These are phyloP conservation scores for Talaromyces funiculosus DNA, from an alignment of 2,329 filamentous ascomycete species.

Conservation along the genomic window DNA sequence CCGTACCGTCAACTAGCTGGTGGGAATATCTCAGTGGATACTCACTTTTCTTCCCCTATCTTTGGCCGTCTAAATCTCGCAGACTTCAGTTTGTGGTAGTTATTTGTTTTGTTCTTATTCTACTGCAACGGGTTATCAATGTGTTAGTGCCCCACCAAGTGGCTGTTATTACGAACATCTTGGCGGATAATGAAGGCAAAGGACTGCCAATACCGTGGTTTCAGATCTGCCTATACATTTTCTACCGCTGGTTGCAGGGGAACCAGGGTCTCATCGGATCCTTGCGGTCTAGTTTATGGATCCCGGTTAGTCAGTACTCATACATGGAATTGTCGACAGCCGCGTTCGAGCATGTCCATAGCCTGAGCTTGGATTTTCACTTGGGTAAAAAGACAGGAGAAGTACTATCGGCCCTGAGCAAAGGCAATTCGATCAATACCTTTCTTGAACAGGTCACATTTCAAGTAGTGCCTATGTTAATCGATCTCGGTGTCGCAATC, in stretches of 20 bases:
- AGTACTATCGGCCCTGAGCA: conserved; percentile 90
- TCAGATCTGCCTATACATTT: conserved; percentile 68
- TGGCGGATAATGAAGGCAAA: conserved; percentile 55
- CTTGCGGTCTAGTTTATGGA: conserved; percentile 78
- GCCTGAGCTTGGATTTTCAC: conserved; percentile 91
- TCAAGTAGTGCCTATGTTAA: conserved; percentile 87
- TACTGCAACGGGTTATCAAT: conserved; percentile 78
- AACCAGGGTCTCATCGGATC: conserved; percentile 82
- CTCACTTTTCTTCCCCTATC: conserved; percentile 88
- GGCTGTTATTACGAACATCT: conserved; percentile 68
- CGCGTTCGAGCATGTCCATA: conserved; percentile 95
- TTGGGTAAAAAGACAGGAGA: conserved; percentile 95
- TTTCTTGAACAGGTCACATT: conserved; percentile 97
- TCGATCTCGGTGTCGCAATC: conserved; percentile 82
- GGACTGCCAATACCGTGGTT: conserved; percentile 61
- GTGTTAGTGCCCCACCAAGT: conserved; percentile 78
- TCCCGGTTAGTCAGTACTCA: conserved; percentile 93
- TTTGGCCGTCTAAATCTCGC: conserved; percentile 82
- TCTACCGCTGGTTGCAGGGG: conserved; percentile 77
- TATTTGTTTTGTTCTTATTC: conserved; percentile 72
- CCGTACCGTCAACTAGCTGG: conserved; percentile 83
- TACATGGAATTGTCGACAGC: conserved; percentile 91
- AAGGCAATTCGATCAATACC: conserved; percentile 90
- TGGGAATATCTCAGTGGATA: conserved; percentile 94
- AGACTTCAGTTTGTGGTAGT: conserved; percentile 73